A percentile compares a stretch with the other conserved stretches of the same genome.
These are phyloP conservation scores for Astrothelium macrocarpum DNA, from an alignment of 495 filamentous ascomycete genomes.

Conservation along the genomic window DNA sequence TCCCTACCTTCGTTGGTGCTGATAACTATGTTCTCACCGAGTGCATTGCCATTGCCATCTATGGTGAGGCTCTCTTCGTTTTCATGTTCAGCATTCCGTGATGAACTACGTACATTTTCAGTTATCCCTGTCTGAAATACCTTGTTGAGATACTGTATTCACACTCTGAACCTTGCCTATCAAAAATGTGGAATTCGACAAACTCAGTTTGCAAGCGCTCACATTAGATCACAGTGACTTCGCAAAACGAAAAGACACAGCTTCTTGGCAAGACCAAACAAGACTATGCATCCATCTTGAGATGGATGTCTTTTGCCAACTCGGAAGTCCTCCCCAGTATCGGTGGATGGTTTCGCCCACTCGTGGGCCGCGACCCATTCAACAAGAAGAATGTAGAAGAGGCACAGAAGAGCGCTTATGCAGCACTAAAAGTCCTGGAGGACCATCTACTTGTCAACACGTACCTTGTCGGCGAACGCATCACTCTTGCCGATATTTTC, in stretches of 20 bases:
- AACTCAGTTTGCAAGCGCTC: neutral
- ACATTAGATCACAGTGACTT: conserved; percentile 57
- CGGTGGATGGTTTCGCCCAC: conserved; percentile 79
- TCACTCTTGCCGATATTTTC: conserved; percentile 94
- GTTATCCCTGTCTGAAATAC: conserved; percentile 99
- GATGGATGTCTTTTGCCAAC: conserved; percentile 93
- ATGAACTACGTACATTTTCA: conserved; percentile 71
- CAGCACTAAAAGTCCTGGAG: conserved; percentile 63
- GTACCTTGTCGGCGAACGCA: conserved; percentile 93
- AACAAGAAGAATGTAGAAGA: conserved; percentile 97
- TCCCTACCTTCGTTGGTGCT: conserved; percentile 83
- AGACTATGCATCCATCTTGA: conserved; percentile 93
- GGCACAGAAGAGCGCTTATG: conserved; percentile 51
- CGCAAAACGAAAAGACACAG: conserved; percentile 99
- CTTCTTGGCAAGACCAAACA: conserved; percentile 99
- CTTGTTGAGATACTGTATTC: conserved; percentile 61
- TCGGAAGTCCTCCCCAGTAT: conserved; percentile 65
- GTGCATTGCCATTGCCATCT: conserved; percentile 91
- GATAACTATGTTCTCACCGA: conserved; percentile 88
- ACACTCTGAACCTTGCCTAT: conserved; percentile 46
- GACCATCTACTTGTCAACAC: conserved; percentile 85
- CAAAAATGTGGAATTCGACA: neutral
- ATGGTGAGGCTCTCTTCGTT: conserved; percentile 53
- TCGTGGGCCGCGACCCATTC: conserved; percentile 73
- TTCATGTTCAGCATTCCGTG: conserved; percentile 40